phyloP scores from a whole-genome alignment of 495 filamentous ascomycete species.

The Neurospora terricola region DNA sequence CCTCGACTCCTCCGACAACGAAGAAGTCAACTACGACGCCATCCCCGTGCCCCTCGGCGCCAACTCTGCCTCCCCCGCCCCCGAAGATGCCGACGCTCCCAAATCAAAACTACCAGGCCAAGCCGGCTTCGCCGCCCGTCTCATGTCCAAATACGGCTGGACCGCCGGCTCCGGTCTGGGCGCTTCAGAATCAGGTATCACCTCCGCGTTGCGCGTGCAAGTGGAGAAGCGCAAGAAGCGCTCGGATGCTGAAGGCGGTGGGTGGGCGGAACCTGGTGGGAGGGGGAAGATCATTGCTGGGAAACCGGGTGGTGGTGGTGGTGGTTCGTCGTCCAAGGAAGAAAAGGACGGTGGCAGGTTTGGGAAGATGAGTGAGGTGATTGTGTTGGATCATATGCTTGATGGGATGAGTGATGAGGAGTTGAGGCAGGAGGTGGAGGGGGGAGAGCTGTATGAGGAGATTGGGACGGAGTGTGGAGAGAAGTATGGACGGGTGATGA shows the following conservation, averaged over 20 bases:
- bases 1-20: conserved; percentile 34
- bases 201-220: conserved; percentile 70
- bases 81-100: too few relatives aligned
- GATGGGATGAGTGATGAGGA: conserved; percentile 60
- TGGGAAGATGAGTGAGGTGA: conserved; percentile 67
- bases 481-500: conserved; percentile 82
- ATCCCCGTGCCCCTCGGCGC: conserved; percentile 8
- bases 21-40: conserved; percentile 35
- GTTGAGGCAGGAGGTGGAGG: conserved; percentile 47
- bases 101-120: conserved; percentile 68
- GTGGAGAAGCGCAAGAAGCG: conserved; percentile 73
- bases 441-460: conserved; percentile 69
- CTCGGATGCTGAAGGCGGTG: conserved; percentile 69
- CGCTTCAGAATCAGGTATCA: conserved; percentile 67
- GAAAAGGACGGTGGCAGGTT: conserved; percentile 49
- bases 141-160: conserved; percentile 92
- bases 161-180: conserved; percentile 79
- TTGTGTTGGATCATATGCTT: conserved; percentile 72
- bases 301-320: conserved; percentile 16
- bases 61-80: too few relatives aligned
- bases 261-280: conserved; percentile 57
- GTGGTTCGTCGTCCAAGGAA: conserved; percentile 12
- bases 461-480: conserved; percentile 87
- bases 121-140: conserved; percentile 67
- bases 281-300: conserved; percentile 75